These are phyloP conservation scores for Poronia punctata DNA, from an alignment of 495 filamentous ascomycete species.

Conservation along the genomic window DNA sequence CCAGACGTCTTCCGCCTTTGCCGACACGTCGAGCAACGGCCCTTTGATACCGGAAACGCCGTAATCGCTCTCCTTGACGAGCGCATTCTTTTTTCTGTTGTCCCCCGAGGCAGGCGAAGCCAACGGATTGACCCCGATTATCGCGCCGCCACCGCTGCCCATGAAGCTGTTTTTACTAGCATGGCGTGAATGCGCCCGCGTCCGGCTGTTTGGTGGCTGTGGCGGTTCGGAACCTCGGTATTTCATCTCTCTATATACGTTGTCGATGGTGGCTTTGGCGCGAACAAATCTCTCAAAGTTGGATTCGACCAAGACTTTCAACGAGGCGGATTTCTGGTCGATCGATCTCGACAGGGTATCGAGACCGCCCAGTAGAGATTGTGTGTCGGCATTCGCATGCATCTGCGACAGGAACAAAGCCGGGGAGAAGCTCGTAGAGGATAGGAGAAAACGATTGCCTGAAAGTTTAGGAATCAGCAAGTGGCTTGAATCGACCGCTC, in stretches of 20 bases:
- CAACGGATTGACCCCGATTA: constrained; percentile 25
- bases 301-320: constrained; percentile 91
- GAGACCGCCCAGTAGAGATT: constrained; percentile 70
- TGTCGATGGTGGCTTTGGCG: constrained; percentile 94
- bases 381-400: constrained; percentile 74
- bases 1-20: constrained; percentile 95
- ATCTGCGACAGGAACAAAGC: constrained; percentile 86
- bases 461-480: constrained; percentile 3
- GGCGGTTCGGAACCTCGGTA: constrained; percentile 67
- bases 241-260: constrained; percentile 97
- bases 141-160: constrained; percentile 41
- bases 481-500: background rate
- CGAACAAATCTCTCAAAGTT: constrained; percentile 97
- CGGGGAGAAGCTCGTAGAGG: constrained; percentile 91
- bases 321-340: constrained; percentile 90
- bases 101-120: constrained; percentile 29
- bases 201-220: constrained; percentile 25
- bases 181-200: constrained; percentile 50
- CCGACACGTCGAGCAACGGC: constrained; percentile 78
- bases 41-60: constrained; percentile 84
- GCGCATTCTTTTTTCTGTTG: constrained; percentile 74
- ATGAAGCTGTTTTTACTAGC: constrained; percentile 60
- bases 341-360: constrained; percentile 81
- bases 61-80: constrained; percentile 90
- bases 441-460: constrained; percentile 90